Evolutionary conservation across 768 basidiomycete genomes (phyloP).

Genomic region (Rhodotorula babjevae): DNA sequence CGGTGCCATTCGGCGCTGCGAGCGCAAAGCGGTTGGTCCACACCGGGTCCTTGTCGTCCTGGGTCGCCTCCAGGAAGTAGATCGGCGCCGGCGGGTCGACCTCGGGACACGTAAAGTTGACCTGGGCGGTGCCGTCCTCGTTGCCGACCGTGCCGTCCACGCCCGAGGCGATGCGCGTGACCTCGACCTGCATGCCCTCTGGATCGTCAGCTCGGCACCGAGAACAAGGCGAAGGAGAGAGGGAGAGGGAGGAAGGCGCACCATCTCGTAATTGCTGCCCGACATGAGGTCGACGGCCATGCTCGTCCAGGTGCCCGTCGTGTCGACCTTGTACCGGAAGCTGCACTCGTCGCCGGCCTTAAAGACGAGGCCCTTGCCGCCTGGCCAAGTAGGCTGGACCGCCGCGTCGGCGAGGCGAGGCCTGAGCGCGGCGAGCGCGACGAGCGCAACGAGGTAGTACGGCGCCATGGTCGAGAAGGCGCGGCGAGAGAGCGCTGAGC

Average conservation of each 20-base stretch:
- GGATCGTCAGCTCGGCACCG: background rate
- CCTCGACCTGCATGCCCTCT: background rate
- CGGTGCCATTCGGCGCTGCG: slow-evolving; percentile 11
- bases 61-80: slow-evolving; percentile 29
- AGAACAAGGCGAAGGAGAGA: too few relatives aligned
- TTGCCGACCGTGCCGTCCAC: slow-evolving; percentile 31
- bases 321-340: slow-evolving; percentile 5
- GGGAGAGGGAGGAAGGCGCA: background rate
- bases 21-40: slow-evolving; percentile 37
- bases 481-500: background rate
- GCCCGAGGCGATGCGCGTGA: slow-evolving; percentile 20
- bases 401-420: background rate
- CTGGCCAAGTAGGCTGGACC: background rate
- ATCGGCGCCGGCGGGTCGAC: slow-evolving; percentile 33
- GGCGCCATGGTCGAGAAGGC: background rate
- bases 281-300: slow-evolving; percentile 29
- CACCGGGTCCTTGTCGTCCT: slow-evolving; percentile 3
- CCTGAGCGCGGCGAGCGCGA: background rate
- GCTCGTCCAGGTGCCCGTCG: slow-evolving; percentile 9
- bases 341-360: slow-evolving; percentile 1
- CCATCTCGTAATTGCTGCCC: slow-evolving; percentile 28
- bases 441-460: background rate
- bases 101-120: slow-evolving; percentile 24
- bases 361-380: background rate
- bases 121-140: slow-evolving; percentile 3